phyloP scores from a whole-genome alignment of 1,284 basidiomycete genomes.

The Grifola frondosa region DNA sequence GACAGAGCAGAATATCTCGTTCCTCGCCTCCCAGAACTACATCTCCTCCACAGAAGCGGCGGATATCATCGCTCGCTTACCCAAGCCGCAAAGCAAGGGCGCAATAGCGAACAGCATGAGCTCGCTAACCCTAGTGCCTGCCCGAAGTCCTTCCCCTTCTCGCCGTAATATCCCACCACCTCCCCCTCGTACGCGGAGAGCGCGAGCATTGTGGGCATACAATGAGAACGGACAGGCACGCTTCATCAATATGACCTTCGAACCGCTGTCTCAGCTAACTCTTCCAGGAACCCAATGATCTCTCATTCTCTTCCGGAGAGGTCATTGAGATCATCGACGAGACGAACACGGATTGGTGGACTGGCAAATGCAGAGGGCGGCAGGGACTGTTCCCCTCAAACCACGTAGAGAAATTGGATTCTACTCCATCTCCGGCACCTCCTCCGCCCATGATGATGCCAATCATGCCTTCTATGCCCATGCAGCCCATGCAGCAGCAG shows the following conservation, averaged over 20 bases:
- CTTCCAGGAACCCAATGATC: constrained; percentile 55
- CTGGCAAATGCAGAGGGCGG: constrained; percentile 51
- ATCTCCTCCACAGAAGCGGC: constrained; percentile 53
- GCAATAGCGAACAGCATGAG: constrained; percentile 17
- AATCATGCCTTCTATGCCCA: constrained; percentile 7
- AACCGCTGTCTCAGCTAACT: constrained; percentile 3
- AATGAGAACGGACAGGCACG: constrained; percentile 56
- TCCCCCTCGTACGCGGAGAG: constrained; percentile 38
- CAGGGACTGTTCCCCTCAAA: constrained; percentile 67
- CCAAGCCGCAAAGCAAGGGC: constrained; percentile 12
- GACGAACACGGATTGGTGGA: constrained; percentile 69
- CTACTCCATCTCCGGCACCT: constrained; percentile 16
- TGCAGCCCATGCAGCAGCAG: neutral
- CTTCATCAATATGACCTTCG: constrained; percentile 7
- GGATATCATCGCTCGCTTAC: constrained; percentile 50
- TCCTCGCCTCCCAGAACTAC: constrained; percentile 59
- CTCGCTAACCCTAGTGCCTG: constrained; percentile 19
- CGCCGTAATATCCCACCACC: constrained; percentile 30
- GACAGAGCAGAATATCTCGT: constrained; percentile 60
- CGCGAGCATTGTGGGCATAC: constrained; percentile 63
- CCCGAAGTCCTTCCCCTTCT: constrained; percentile 24
- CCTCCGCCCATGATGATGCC: constrained; percentile 18
- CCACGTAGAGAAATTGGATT: constrained; percentile 52
- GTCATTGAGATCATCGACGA: constrained; percentile 59
- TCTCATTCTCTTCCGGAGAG: constrained; percentile 57